Base-by-base conservation (phyloP, 2,329 filamentous ascomycete genomes). In the Mollisia scopiformis region DNA sequence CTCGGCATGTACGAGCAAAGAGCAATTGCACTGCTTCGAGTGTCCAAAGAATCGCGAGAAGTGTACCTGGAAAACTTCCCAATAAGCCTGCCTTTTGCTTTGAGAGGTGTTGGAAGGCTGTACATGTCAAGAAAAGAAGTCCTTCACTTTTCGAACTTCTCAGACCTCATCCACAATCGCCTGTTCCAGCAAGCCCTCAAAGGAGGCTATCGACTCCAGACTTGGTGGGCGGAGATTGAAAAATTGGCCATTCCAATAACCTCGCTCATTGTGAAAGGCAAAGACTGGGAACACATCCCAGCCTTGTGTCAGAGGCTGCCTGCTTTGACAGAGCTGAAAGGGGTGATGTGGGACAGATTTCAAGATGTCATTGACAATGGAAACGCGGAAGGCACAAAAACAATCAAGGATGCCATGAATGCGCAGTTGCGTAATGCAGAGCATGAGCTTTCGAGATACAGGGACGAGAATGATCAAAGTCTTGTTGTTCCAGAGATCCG, bases 21-120 rank as follows among this genome's bases (percentile, higher is more conserved):
- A 19, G 30, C 35, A 37, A 19, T 52, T 1, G 3, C 46, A 11
- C 52, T 60, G 2, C 52, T 60, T 3, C 28, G 52, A 2, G 35
- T 25, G 3, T 51, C 31, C 43, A 56, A 35, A 46, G 58, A 60
- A n/a, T 55, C 43, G 13, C 25, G 58, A 14, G 33, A 39, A 2
- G 21, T 50, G 5, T 60, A 60, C n/a, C 14, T 55, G 10, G 19
- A 27, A 8, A 30, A 21, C 2, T 56, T 49, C 19, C 5, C 43
- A 2, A 55, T 60, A 6, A 10, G 19, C 7, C 21, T 60, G 6
- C 58, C 58, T 2, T 55, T 35, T n/a, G 43, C 25, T 1, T 35
- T 47, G 2, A 58, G 23, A 23, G 55, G 47, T 3, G 35, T 30
- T n/a, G 55, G 33, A 3, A 35, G 21, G 6, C 35, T 58, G 6